Conservation (phyloP, 805 yeast genomes). For the Candida ovalis region DNA sequence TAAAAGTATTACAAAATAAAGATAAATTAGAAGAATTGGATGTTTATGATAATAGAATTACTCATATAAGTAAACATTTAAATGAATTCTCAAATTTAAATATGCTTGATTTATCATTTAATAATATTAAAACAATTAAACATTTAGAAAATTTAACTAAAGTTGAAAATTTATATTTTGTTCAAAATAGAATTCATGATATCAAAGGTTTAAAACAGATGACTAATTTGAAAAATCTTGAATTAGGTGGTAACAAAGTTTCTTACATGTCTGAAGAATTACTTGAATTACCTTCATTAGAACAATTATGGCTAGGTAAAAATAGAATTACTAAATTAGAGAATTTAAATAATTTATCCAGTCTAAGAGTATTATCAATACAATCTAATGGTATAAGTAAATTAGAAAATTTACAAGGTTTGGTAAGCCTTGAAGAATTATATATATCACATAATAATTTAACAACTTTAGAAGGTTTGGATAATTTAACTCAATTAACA, state of each 20-base stretch:
- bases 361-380: conserved; percentile 74
- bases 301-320: conserved; percentile 90
- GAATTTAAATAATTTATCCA: conserved; percentile 54
- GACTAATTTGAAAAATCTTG: conserved; percentile 60
- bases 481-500: conserved; percentile 58
- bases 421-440: conserved; percentile 74
- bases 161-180: conserved; percentile 72
- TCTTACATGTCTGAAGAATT: conserved; percentile 54
- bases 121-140: conserved; percentile 81
- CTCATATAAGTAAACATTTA: conserved; percentile 74
- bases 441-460: conserved; percentile 86
- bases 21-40: conserved; percentile 72
- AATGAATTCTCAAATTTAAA: conserved; percentile 54
- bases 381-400: conserved; percentile 80
- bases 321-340: conserved; percentile 66
- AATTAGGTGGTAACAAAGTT: conserved; percentile 86
- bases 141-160: conserved; percentile 61
- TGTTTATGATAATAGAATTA: conserved; percentile 86
- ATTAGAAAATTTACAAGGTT: conserved; percentile 74
- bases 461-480: conserved; percentile 70
- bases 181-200: conserved; percentile 78
- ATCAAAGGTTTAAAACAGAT: conserved; percentile 65
- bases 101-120: conserved; percentile 80
- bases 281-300: conserved; percentile 49
- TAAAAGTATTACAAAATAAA: conserved; percentile 52